Evolutionary conservation across 805 yeast species (phyloP).

Genomic region (Teunomyces lycoperdinae): DNA sequence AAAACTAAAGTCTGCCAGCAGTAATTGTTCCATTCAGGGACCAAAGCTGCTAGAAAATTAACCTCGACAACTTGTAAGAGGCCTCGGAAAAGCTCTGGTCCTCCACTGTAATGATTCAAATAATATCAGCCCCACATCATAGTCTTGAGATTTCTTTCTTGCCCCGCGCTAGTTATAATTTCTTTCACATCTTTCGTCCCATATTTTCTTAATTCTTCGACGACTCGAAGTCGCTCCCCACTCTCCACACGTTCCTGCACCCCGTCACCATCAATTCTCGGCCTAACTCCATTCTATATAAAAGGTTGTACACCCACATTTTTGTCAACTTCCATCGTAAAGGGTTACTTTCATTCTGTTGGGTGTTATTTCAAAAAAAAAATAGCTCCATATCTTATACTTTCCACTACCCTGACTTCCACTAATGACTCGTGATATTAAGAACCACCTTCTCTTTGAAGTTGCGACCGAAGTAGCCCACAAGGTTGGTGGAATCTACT

Average conservation of each 20-base stretch:
- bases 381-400: not conserved
- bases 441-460: slow-evolving; percentile 85
- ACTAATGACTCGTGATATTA: slow-evolving; percentile 75
- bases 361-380: not conserved
- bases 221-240: slow-evolving; percentile 2
- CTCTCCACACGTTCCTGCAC: slow-evolving; percentile 4
- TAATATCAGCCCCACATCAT: not conserved
- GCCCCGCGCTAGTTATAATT: not conserved
- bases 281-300: slow-evolving; percentile 2
- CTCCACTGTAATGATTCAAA: not conserved
- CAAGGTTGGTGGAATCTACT: slow-evolving; percentile 96
- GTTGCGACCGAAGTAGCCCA: slow-evolving; percentile 97
- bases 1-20: not conserved
- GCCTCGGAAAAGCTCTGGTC: too few species aligned
- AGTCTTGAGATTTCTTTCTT: not conserved
- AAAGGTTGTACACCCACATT: slow-evolving; percentile 4
- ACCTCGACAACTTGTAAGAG: too few species aligned
- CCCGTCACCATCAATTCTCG: not conserved
- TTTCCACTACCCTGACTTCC: not conserved
- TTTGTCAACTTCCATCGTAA: not conserved
- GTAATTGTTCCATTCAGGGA: not conserved
- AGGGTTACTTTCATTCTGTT: slow-evolving; percentile 1
- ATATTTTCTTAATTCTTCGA: not conserved
- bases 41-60: not conserved
- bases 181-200: not conserved